Base-by-base conservation (phyloP, 805 yeast genomes). In the Yamadazyma sp. region DNA sequence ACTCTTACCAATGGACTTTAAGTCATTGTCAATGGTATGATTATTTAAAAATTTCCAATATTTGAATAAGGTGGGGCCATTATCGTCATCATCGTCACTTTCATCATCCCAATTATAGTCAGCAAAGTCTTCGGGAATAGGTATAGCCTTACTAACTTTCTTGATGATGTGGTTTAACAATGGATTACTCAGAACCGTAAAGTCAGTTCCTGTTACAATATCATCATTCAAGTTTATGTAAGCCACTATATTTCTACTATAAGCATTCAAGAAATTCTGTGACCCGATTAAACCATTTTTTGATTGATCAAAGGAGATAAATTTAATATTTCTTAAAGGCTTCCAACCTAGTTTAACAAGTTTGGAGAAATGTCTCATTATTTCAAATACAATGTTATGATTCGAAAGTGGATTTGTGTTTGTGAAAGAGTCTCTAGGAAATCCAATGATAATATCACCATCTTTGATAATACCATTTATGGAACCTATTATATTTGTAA, bases 251-350 rank as follows among this genome's bases (percentile, higher is more conserved):
- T 32, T 32, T 7, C 29, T 20, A 14, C 21, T 36, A 27, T 27
- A 33, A 29, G 56, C 64, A 17, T 54, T 52, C 3, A 52, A 33
- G 14, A 37, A 44, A 4, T 44, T 37, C 30, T 46, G 49, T 0
- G 66, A 46, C 1, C 72, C 73, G 13, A 60, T 33, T 8, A 58
- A 48, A 3, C 65, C 67, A 31, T 52, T 52, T 19, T 52, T 51
- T 6, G 61, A 47, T 1, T 64, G 70, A 39, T 67, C 73, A 67
- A 70, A 65, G 1, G 68, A 61, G 3, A 66, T 54, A 45, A 67
- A 65, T 33, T 60, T 55, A 25, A 67, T 59, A 9, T 52, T 56
- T 27, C 73, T 50, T 22, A 65, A 47, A 1, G 73, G 73, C 39
- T 55, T 60, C 73, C 73, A 67, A 2, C 73, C 73, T 28, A 55